phyloP scores from a whole-genome alignment of 2,329 filamentous ascomycete species.

The Fusarium hostae region DNA sequence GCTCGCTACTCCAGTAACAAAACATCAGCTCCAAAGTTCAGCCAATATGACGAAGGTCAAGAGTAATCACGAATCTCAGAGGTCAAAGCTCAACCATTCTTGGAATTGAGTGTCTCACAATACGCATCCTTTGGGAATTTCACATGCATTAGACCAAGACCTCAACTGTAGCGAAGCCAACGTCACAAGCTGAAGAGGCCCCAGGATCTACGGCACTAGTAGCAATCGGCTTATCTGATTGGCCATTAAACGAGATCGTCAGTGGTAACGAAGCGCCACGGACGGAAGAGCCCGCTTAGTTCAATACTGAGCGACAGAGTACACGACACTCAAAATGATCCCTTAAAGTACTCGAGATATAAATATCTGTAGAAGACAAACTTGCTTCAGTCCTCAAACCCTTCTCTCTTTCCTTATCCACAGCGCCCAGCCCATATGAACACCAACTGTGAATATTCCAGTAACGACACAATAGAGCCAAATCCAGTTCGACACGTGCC shows the following conservation, averaged over 20 bases:
- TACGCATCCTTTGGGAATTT: neutral
- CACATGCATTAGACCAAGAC: neutral
- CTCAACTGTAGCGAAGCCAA: neutral
- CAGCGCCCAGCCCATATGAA: neutral
- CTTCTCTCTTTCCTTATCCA: neutral
- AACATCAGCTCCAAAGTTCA: neutral
- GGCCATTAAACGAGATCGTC: neutral
- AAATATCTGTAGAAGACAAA: fast-evolving
- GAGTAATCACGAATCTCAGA: neutral
- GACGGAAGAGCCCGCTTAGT: neutral
- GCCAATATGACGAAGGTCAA: neutral
- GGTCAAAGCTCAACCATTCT: neutral
- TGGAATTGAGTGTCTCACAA: neutral
- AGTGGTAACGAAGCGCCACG: neutral
- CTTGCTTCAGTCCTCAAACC: neutral
- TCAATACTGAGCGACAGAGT: fast-evolving
- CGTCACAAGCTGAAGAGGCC: neutral
- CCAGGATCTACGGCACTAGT: neutral
- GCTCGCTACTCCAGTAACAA: neutral
- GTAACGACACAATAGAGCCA: neutral
- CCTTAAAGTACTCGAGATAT: too few relatives aligned
- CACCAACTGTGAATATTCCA: neutral
- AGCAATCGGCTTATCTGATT: fast-evolving
- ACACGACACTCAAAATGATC: fast-evolving
- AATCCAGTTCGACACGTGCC: neutral